Percentiles rank a stretch among this genome's conserved stretches.
These are phyloP conservation scores for Orbilia oligospora DNA, from an alignment of 2,329 filamentous ascomycete genomes.

Conservation along the genomic window DNA sequence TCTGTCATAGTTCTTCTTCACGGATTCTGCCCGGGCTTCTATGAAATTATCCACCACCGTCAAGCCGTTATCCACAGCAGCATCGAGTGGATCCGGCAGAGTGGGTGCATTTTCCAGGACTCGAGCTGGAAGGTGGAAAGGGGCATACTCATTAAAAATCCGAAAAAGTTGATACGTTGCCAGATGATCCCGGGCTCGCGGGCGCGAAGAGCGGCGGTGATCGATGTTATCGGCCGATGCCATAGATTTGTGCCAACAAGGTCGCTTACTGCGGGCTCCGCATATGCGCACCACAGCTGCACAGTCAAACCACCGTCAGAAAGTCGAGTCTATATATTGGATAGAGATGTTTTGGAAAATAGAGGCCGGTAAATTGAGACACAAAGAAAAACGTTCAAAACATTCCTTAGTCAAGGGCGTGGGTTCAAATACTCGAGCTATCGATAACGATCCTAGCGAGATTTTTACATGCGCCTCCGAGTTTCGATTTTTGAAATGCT, in stretches of 20 bases:
- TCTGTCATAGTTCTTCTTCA: slow-evolving; percentile 51
- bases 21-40: slow-evolving; percentile 30
- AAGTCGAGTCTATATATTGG: too few species aligned
- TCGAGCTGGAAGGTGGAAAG: slow-evolving; percentile 48
- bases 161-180: slow-evolving; percentile 51
- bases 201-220: slow-evolving; percentile 39
- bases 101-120: slow-evolving; percentile 39
- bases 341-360: too few species aligned
- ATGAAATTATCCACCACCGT: slow-evolving; percentile 50
- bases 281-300: not conserved
- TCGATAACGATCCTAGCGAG: not conserved
- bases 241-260: slow-evolving; percentile 22
- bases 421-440: slow-evolving; percentile 1
- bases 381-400: not conserved
- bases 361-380: not conserved
- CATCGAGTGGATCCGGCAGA: slow-evolving; percentile 53
- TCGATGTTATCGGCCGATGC: slow-evolving; percentile 42
- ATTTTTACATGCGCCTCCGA: slow-evolving; percentile 17
- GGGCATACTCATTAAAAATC: slow-evolving; percentile 48
- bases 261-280: slow-evolving; percentile 26
- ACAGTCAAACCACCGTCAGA: too few species aligned
- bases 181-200: slow-evolving; percentile 45
- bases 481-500: not conserved
- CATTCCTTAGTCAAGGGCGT: not conserved
- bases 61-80: slow-evolving; percentile 40